Base-by-base conservation (phyloP, 1,139 yeast species). In the Taphrina deformans region DNA sequence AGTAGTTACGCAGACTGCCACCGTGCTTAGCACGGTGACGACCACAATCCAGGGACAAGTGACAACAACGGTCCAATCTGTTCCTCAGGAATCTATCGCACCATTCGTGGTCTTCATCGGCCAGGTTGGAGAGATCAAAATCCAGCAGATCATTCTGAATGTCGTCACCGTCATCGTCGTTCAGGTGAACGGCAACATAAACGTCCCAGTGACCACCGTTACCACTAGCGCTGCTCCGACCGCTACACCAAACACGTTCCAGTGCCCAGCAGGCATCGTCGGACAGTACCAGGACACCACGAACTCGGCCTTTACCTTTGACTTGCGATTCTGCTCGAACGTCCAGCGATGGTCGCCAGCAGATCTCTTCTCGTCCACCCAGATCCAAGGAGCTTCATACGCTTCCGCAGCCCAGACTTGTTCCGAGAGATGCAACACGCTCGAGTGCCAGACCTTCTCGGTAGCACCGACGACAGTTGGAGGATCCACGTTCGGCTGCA, bases 281-380 rank as follows among this genome's bases (percentile, higher is more conserved):
- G 63, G 38, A n/a, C 55, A 59, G 51, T 59, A 59, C 31, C 56
- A 51, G 16, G 63, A 59, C 63, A 59, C 63, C n/a, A 48, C 48
- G 29, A 50, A 50, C 41, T 41, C 63, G 3, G 45, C 38, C 12
- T 35, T 53, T n/a, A 33, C 45, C 21, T 59, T 48, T 41, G 45
- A 51, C 16, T 31, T 59, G 48, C 48, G 63, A 48, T 59, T 59
- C 56, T 59, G 63, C 51, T 59, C 63, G 26, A 59, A 59, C 63
- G 51, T 53, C 16, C 63, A 59, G 51, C 48, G 63, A 26, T 59
- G 63, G 63, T 31, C 48, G 9, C 63, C 63, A 3, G 63, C 63
- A 16, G 63, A 59, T 44, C 46, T 59, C 27, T 59, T 59, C 63
- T 44, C 41, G 27, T 35, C 56, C 29, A 50, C 63, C 4, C 63